Evolutionary conservation across 768 basidiomycete genomes (phyloP), one percentile per base, ranked within the genome.

Genomic region (Agaricus blazei): DNA sequence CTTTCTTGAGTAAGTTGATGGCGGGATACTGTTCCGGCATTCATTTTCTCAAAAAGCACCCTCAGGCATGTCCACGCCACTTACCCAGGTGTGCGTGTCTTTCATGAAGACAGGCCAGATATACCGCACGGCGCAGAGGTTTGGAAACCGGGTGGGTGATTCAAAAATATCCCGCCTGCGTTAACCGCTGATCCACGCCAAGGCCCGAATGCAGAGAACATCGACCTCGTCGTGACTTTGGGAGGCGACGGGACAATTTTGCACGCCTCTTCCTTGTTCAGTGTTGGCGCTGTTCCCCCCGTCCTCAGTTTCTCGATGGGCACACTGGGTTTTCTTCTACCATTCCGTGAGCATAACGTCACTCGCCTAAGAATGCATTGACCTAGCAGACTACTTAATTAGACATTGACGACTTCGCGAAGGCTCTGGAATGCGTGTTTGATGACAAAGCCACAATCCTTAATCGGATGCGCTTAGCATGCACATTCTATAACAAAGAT

Each of bases 191-290:
- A 41, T 54, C 40, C 31, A 48, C 15, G 31, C 12, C 41, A 62
- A 75, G 78, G 78, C 45, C 76, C 73, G 43, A 71, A 72, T 48
- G 73, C 85, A 3, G 75, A 84, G 60, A 79, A 78, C 52, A 89
- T 96, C 56, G 90, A 93, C 66, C 75, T 98, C 8, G 87, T 97
- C 19, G 83, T 97, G 27, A 96, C 95, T 0, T 72, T 98, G 1
- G 95, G 95, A 44, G 95, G 95, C 34, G 95, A 98, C 65, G 95
- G 95, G 8, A 97, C 95, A 4, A 94, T 97, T 48, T 78, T 98
- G 1, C 93, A 95, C 65, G 91, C 93, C 0, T 94, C 94, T 1
- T 92, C 92, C 6, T 72, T 98, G 8, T 98, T 98, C 69, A 89
- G 85, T 61, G 75, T 83, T 3, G 92, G 89, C n/a, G 89, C 90